These are phyloP conservation scores for Paxillus involutus DNA, from an alignment of 768 basidiomycete species.

Conservation along the genomic window DNA sequence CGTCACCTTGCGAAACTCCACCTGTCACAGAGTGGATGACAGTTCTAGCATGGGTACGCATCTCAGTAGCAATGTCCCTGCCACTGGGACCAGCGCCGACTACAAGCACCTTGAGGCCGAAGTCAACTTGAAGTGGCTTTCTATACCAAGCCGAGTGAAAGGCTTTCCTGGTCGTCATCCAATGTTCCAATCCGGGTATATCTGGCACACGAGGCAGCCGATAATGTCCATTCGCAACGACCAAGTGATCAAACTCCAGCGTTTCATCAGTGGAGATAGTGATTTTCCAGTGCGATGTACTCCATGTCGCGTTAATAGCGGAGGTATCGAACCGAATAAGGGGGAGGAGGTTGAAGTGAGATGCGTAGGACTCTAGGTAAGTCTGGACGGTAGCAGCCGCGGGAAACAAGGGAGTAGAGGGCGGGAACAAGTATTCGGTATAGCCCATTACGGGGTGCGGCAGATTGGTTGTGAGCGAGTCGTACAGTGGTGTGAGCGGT, in stretches of 20 bases:
- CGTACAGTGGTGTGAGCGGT: constrained; percentile 71
- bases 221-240: constrained; percentile 80
- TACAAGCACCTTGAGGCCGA: constrained; percentile 43
- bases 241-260: constrained; percentile 56
- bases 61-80: constrained; percentile 61
- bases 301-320: constrained; percentile 50
- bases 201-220: constrained; percentile 60
- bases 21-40: constrained; percentile 59
- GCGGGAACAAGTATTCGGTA: constrained; percentile 62
- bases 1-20: constrained; percentile 30
- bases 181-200: constrained; percentile 56
- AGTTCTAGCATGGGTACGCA: constrained; percentile 41
- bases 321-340: constrained; percentile 62
- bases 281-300: constrained; percentile 49
- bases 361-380: constrained; percentile 72
- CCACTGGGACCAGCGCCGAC: constrained; percentile 66
- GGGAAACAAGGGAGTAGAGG: constrained; percentile 72
- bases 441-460: constrained; percentile 80
- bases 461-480: constrained; percentile 79
- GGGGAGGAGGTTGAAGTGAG: constrained; percentile 56
- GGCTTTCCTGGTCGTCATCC: constrained; percentile 53
- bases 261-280: constrained; percentile 37
- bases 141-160: constrained; percentile 73
- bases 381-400: constrained; percentile 54
- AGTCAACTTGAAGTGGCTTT: constrained; percentile 34